These are phyloP conservation scores for Pluteus cervinus DNA, from an alignment of 768 basidiomycete genomes.

Conservation along the genomic window DNA sequence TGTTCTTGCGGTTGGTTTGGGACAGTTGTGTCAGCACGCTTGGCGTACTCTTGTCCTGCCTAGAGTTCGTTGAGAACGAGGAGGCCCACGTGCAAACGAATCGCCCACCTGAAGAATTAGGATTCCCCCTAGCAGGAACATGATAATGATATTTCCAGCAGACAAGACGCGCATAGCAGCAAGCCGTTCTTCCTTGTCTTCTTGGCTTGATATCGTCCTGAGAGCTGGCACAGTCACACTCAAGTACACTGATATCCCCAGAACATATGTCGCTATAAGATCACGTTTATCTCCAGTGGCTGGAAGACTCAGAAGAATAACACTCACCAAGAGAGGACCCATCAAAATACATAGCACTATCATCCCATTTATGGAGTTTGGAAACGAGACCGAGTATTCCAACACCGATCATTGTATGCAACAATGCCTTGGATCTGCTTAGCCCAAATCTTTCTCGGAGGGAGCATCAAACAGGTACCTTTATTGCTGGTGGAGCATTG, in stretches of 20 bases:
- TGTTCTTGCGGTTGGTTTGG: conserved; percentile 27
- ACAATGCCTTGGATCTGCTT: conserved; percentile 53
- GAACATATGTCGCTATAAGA: conserved; percentile 62
- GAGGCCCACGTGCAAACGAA: conserved; percentile 1
- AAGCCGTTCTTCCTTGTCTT: conserved; percentile 59
- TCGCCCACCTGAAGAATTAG: conserved; percentile 65
- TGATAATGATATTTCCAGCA: conserved; percentile 85
- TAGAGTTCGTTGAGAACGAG: conserved; percentile 21
- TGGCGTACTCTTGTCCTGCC: conserved; percentile 84
- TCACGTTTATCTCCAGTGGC: too few species aligned
- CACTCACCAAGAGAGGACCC: conserved; percentile 77
- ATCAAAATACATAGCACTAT: conserved; percentile 94
- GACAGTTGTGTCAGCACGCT: conserved; percentile 49
- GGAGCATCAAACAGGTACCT: conserved; percentile 39
- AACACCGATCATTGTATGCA: conserved; percentile 80
- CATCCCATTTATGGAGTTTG: conserved; percentile 85
- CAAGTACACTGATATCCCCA: conserved; percentile 73
- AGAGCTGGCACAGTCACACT: conserved; percentile 76
- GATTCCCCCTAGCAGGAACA: conserved; percentile 57
- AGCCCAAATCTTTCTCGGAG: neutral
- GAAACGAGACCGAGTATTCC: conserved; percentile 69
- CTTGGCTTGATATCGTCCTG: conserved; percentile 62
- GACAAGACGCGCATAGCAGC: conserved; percentile 78
- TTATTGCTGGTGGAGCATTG: conserved; percentile 89
- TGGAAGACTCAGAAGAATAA: neutral